Evolutionary conservation across 768 basidiomycete species (phyloP).

Genomic region (Phanerodontia chrysosporium): DNA sequence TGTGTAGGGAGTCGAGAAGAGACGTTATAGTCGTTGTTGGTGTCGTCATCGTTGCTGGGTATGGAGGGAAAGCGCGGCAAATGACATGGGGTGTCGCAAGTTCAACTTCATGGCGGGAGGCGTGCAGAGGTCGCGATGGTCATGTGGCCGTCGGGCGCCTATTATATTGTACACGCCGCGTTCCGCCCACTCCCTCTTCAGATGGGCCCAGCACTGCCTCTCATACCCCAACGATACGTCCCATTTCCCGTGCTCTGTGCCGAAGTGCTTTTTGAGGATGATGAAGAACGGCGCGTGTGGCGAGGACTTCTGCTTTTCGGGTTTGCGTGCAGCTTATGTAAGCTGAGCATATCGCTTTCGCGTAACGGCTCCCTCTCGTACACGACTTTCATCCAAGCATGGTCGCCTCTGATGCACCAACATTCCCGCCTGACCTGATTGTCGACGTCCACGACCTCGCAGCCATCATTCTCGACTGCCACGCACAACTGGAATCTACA

Average conservation of each 20-base stretch:
- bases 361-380: not conserved
- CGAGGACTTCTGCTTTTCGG: no score
- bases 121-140: not conserved
- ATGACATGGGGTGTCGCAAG: not conserved
- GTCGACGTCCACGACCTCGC: not conserved
- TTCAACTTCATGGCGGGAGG: not conserved
- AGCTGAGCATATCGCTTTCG: not conserved
- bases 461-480: not conserved
- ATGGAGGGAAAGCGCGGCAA: not conserved
- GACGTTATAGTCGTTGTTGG: constrained; percentile 63
- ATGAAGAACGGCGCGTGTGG: no score
- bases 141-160: not conserved
- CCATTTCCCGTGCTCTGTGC: no score
- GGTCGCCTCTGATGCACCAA: not conserved
- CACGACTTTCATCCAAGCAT: not conserved
- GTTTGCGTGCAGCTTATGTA: not conserved
- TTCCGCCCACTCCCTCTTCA: not conserved
- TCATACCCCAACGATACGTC: no score
- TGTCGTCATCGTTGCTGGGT: not conserved
- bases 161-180: not conserved
- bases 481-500: not conserved
- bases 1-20: constrained; percentile 72
- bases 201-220: not conserved
- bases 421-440: not conserved
- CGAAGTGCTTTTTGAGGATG: no score